Base-by-base conservation (phyloP, 306 rosid genomes). In the Parietaria judaica region DNA sequence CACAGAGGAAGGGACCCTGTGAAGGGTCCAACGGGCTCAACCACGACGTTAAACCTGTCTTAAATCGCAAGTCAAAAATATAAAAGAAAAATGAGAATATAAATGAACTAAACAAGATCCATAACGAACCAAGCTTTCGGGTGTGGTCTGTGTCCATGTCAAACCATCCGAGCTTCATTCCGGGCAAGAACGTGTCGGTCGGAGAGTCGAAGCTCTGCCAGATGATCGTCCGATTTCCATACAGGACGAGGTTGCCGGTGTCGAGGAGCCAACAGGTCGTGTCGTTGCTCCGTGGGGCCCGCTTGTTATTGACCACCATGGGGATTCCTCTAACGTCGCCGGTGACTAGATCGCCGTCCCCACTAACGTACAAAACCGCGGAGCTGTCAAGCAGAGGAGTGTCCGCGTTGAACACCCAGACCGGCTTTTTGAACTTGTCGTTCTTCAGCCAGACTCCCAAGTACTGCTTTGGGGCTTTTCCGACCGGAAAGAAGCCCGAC, bases 391-490 rank as follows among this genome's bases (percentile, higher is more conserved):
- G 0, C 34, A 63, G 36, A 48, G 65, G 66, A 36, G 16, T 52
- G 36, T 56, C 56, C 51, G 23, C 54, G 13, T 73, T 68, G 35
- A 66, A 60, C 36, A 73, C 61, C 78, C 78, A 73, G 58, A 73
- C 56, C n/a, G 73, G 36, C 61, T 64, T 63, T 63, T 43, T 58
- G 60, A 16, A 49, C 43, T 14, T 39, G 65, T 68, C 73, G 63
- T 68, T 63, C 70, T 57, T 67, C 36, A 63, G 56, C 73, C 73
- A 67, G 39, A 63, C 68, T 67, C 78, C 78, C 56, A 73, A 52
- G 60, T 73, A 73, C 16, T 49, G 51, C 52, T 68, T 14, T 0
- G 51, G 38, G 0, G 60, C 34, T 1, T 44, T 6, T 5, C 8
- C 46, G 47, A 61, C 23, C 37, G 44, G 45, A 46, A 56, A 70